A percentile compares a stretch with the other conserved stretches of the same genome.
These are phyloP conservation scores for Scleromitrula shiraiana DNA, from an alignment of 2,329 filamentous ascomycete genomes.

Conservation along the genomic window DNA sequence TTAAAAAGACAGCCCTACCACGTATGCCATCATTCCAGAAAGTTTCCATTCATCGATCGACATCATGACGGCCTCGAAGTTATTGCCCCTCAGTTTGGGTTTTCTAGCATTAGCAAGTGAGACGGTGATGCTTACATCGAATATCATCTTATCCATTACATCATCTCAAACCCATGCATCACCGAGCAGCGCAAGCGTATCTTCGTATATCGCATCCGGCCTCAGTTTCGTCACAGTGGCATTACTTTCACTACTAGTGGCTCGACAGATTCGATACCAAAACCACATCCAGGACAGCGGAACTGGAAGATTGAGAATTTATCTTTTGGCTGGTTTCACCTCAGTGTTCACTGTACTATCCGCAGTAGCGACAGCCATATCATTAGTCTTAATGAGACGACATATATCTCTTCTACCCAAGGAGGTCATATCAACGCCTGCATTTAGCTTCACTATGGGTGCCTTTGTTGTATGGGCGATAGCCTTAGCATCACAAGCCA, in stretches of 20 bases:
- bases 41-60: background rate
- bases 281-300: conserved; percentile 23
- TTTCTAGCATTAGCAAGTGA: conserved; percentile 24
- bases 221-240: conserved; percentile 18
- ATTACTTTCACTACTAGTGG: conserved; percentile 21
- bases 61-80: conserved; percentile 20
- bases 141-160: conserved; percentile 25
- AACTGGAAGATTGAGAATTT: conserved; percentile 22
- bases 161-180: conserved; percentile 16
- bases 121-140: conserved; percentile 23
- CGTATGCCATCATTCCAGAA: conserved; percentile 3
- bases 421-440: conserved; percentile 15
- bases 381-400: conserved; percentile 21
- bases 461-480: conserved; percentile 27
- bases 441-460: conserved; percentile 17
- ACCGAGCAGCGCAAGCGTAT: conserved; percentile 10
- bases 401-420: conserved; percentile 16
- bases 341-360: conserved; percentile 22
- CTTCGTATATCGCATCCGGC: conserved; percentile 24
- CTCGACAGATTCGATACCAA: conserved; percentile 24
- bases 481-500: conserved; percentile 20
- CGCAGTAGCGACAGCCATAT: conserved; percentile 20
- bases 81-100: conserved; percentile 22
- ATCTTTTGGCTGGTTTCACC: conserved; percentile 23
- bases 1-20: background rate